A percentile compares a stretch with the other conserved stretches of the same genome.
Evolutionary conservation across 2,329 filamentous ascomycete species (phyloP).

Genomic region (Dactylellina cionopaga): DNA sequence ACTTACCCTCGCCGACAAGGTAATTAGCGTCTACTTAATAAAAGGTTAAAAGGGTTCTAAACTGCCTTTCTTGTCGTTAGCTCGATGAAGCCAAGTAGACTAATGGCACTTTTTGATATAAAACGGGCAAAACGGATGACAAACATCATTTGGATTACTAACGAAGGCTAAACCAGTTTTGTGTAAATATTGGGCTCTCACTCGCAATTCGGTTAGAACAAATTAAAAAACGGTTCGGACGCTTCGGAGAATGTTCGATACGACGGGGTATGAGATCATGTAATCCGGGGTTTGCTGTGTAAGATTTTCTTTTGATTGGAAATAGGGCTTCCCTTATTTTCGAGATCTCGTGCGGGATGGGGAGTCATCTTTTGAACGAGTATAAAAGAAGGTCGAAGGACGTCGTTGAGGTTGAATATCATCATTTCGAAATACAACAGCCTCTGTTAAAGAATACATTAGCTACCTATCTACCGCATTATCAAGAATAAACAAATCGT

Average conservation of each 20-base stretch:
- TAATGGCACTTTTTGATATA: background rate
- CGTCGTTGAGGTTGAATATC: background rate
- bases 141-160: slow-evolving; percentile 21
- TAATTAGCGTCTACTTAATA: background rate
- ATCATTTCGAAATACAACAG: slow-evolving; percentile 19
- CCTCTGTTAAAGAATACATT: no score
- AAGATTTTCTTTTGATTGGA: slow-evolving; percentile 4
- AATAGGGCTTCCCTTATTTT: background rate
- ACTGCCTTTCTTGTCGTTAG: no score
- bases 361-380: background rate
- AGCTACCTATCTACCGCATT: no score
- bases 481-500: no score
- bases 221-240: background rate
- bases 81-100: no score
- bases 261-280: slow-evolving; percentile 11
- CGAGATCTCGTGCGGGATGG: background rate
- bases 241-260: slow-evolving; percentile 27
- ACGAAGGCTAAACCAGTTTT: background rate
- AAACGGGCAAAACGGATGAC: slow-evolving; percentile 2
- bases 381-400: slow-evolving; percentile 7
- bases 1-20: background rate
- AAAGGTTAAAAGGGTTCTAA: background rate
- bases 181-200: background rate
- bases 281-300: slow-evolving; percentile 26
- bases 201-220: background rate